These are phyloP conservation scores for Platanus orientalis DNA, from an alignment of 164 flowering plant species.

Conservation along the genomic window DNA sequence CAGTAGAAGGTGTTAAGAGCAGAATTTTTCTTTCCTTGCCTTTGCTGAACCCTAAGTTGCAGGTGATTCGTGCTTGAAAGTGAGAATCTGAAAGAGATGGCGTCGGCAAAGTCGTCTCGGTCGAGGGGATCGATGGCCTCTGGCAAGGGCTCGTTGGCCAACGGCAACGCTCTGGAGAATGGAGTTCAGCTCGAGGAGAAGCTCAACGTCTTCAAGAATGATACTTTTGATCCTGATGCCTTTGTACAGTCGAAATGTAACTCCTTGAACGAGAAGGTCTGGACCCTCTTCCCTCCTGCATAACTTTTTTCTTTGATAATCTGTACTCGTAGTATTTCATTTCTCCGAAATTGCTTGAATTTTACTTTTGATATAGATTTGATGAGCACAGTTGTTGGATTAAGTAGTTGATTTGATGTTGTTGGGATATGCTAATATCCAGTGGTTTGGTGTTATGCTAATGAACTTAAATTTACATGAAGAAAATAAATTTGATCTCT, in stretches of 20 bases:
- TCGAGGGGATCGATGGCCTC: too few relatives aligned
- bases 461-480: too few relatives aligned
- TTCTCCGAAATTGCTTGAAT: background rate
- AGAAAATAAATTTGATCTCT: too few relatives aligned
- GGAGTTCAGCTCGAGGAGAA: conserved; percentile 68
- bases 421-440: too few relatives aligned
- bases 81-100: too few relatives aligned
- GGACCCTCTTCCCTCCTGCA: background rate
- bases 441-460: too few relatives aligned
- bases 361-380: background rate
- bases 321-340: background rate
- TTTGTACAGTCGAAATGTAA: conserved; percentile 82
- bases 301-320: background rate
- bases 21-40: too few relatives aligned
- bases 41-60: too few relatives aligned
- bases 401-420: background rate
- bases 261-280: conserved; percentile 86
- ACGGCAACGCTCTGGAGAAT: conserved; percentile 28
- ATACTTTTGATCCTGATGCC: conserved; percentile 73
- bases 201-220: conserved; percentile 68
- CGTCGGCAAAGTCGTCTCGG: too few relatives aligned
- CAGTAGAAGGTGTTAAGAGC: too few relatives aligned
- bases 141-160: too few relatives aligned
- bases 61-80: too few relatives aligned
- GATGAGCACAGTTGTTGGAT: background rate